These are phyloP conservation scores for Exobasidium rhododendri DNA, from an alignment of 1,284 basidiomycete genomes.

Conservation along the genomic window DNA sequence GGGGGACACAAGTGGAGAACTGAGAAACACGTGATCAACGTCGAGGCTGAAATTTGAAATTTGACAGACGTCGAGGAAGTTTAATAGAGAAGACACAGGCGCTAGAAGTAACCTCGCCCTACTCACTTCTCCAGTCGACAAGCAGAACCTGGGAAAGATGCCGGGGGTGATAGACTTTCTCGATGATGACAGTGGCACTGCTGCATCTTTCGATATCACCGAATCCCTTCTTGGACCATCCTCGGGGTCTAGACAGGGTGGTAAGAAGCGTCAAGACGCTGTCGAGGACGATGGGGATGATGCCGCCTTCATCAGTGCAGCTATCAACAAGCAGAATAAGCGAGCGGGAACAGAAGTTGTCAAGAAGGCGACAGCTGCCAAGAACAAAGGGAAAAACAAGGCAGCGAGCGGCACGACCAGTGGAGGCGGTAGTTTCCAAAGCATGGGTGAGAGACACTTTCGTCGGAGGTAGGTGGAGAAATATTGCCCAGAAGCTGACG, in stretches of 20 bases:
- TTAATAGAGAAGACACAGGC: no score
- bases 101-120: no score
- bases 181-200: not conserved
- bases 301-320: constrained; percentile 47
- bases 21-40: no score
- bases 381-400: constrained; percentile 45
- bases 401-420: constrained; percentile 34
- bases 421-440: constrained; percentile 53
- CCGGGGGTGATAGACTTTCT: constrained; percentile 6
- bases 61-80: no score
- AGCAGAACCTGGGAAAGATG: no score
- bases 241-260: not conserved
- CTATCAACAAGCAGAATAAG: constrained; percentile 48
- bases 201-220: not conserved
- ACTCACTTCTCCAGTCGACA: no score
- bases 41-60: no score
- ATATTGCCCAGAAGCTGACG: not conserved
- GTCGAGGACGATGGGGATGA: constrained; percentile 40
- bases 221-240: not conserved
- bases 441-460: constrained; percentile 35
- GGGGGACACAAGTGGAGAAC: no score
- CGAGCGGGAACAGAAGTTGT: constrained; percentile 47
- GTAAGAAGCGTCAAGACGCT: constrained; percentile 5
- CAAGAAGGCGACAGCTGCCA: constrained; percentile 34
- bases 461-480: not conserved